Evolutionary conservation across 331 rosid genomes (phyloP).

Genomic region (Prunus yedoensis): DNA sequence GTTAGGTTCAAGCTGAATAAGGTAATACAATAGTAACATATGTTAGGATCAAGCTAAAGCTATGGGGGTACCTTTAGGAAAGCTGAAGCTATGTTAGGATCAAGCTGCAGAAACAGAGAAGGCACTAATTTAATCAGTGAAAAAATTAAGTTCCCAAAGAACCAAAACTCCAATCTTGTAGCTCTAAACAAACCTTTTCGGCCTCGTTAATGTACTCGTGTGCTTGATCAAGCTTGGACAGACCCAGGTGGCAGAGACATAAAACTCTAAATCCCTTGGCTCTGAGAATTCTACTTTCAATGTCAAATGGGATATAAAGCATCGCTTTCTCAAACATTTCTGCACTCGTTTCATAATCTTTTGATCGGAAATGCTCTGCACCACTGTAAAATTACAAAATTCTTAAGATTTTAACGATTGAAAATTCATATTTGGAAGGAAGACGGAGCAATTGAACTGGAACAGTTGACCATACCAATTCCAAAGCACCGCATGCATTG

Average conservation of each 20-base stretch:
- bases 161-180: slow-evolving; percentile 13
- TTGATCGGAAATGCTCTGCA: slow-evolving; percentile 75
- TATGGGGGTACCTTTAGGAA: slow-evolving; percentile 69
- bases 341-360: slow-evolving; percentile 79
- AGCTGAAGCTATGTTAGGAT: slow-evolving; percentile 80
- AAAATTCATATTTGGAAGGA: neutral
- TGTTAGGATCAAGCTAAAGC: neutral
- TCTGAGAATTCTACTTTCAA: slow-evolving; percentile 66
- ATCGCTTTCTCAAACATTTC: slow-evolving; percentile 92
- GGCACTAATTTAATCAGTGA: neutral
- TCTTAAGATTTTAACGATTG: neutral
- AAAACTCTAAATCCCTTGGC: slow-evolving; percentile 88
- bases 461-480: slow-evolving; percentile 59
- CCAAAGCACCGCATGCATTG: slow-evolving; percentile 91
- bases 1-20: slow-evolving; percentile 72
- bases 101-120: slow-evolving; percentile 64
- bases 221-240: slow-evolving; percentile 81
- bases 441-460: slow-evolving; percentile 8
- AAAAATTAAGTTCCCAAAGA: neutral
- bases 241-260: slow-evolving; percentile 92
- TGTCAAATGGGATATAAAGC: slow-evolving; percentile 77
- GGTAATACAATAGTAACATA: neutral
- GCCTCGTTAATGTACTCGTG: slow-evolving; percentile 84
- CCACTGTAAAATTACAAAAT: slow-evolving; percentile 46
- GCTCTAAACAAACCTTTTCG: slow-evolving; percentile 61